phyloP scores from a whole-genome alignment of 2,329 filamentous ascomycete species.

The Magnaporthiopsis incrustans region DNA sequence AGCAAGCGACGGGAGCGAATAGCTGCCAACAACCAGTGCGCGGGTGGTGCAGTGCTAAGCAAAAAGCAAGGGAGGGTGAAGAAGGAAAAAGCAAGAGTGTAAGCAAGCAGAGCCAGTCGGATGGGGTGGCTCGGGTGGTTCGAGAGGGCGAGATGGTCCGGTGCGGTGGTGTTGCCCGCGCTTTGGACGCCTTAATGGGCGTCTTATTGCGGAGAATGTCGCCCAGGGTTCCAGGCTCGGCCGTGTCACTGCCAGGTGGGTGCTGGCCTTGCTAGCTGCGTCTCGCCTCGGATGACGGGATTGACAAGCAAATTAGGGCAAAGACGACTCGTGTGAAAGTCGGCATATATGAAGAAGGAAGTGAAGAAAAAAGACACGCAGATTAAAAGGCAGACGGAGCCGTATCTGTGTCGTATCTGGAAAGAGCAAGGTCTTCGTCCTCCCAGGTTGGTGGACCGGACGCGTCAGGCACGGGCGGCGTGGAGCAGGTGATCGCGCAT shows the following conservation, averaged over 20 bases:
- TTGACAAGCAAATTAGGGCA: not conserved
- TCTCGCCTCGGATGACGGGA: not conserved
- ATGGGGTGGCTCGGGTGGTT: not conserved
- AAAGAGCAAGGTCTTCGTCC: too few species aligned
- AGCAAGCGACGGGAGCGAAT: not conserved
- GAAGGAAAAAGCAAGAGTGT: not conserved
- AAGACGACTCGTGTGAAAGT: not conserved
- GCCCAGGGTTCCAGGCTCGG: not conserved
- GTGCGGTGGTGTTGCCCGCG: not conserved
- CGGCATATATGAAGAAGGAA: not conserved
- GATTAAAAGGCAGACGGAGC: not conserved
- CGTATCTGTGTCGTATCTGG: too few species aligned
- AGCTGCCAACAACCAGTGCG: not conserved
- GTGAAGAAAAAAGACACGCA: not conserved
- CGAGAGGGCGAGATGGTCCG: not conserved
- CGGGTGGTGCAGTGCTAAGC: not conserved
- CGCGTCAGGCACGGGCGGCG: too few species aligned
- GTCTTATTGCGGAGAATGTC: not conserved
- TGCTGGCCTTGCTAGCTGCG: not conserved
- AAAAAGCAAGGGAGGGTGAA: not conserved
- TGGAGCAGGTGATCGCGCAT: too few species aligned
- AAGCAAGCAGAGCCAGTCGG: not conserved
- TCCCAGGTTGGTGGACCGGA: too few species aligned
- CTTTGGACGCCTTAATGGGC: slow-evolving; percentile 1
- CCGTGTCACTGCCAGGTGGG: not conserved